Evolutionary conservation across 2,329 filamentous ascomycete species (phyloP), one percentile per base, ranked within the genome.

Genomic region (Alternaria sp.): DNA sequence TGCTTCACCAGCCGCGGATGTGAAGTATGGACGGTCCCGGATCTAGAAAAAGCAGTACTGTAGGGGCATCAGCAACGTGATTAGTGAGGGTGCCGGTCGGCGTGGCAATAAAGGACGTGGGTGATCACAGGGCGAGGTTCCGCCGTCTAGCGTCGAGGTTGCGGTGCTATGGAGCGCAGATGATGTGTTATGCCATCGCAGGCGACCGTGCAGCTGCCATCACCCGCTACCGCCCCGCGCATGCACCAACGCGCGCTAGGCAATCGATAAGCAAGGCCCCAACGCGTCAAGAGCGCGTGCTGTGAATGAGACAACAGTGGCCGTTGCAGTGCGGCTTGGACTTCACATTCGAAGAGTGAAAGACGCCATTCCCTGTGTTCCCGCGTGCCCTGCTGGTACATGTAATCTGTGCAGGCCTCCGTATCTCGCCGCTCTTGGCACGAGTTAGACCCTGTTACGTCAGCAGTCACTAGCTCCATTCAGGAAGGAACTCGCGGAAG

Each of bases 151-250:
- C 67, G 66, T 62, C 63, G 58, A 67, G 28, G 59, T 57, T 54
- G 57, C 65, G 65, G 69, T 67, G 61, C 61, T 62, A 47, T 52
- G 53, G 17, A 63, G 63, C 32, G 70, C 72, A 70, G 69, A 74
- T 75, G 72, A 74, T 73, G 71, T 67, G 66, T 68, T 70, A 71
- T 65, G 66, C 68, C 30, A 66, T 67, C 56, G 62, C 59, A 66
- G 62, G 62, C 64, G 63, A 62, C 67, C 62, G 59, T 67, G 65
- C 65, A 62, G 55, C 50, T 46, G 30, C 30, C 45, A 59, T 59
- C 57, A 58, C 54, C 44, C 45, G 57, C 51, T 59, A 53, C 58
- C 50, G 62, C 67, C 67, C 63, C 67, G 64, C 64, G 57, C 59
- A 60, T 56, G 63, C 61, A 46, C 59, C 58, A 60, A 28, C 26